Evolutionary conservation across 495 filamentous ascomycete species (phyloP).

Genomic region (Cladorrhinum samala): DNA sequence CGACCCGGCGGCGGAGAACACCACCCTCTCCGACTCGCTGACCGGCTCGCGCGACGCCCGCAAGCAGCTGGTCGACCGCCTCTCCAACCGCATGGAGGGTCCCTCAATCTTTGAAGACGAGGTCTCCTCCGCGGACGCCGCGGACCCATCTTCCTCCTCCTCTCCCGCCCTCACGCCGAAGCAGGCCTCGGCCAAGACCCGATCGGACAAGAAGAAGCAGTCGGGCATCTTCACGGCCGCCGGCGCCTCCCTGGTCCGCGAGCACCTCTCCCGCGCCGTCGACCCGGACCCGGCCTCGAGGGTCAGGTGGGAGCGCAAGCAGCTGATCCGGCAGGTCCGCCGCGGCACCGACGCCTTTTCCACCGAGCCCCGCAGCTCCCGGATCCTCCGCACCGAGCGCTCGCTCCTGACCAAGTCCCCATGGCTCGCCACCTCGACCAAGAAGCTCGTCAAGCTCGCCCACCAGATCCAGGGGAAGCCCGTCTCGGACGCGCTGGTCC

Average conservation of each 20-base stretch:
- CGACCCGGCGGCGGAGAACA: slow-evolving; percentile 1
- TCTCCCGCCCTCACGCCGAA: too few relatives aligned
- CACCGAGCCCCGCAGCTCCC: slow-evolving; percentile 54
- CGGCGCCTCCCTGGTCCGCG: slow-evolving; percentile 28
- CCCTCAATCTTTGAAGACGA: slow-evolving; percentile 59
- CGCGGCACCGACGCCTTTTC: slow-evolving; percentile 45
- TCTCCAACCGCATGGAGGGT: slow-evolving; percentile 25
- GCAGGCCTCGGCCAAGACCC: not conserved
- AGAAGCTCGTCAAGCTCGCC: slow-evolving; percentile 81
- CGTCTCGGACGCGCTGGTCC: slow-evolving; percentile 82
- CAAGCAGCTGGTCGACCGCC: slow-evolving; percentile 25
- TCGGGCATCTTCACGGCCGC: not conserved
- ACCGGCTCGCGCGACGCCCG: slow-evolving; percentile 22
- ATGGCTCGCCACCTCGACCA: slow-evolving; percentile 69
- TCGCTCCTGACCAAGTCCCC: slow-evolving; percentile 56
- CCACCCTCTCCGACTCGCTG: not conserved
- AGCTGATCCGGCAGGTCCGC: slow-evolving; percentile 65
- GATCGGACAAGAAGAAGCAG: not conserved
- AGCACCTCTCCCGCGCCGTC: slow-evolving; percentile 49
- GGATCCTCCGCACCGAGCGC: slow-evolving; percentile 69
- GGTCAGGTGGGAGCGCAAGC: slow-evolving; percentile 72
- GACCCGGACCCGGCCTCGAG: slow-evolving; percentile 65
- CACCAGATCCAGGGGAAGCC: slow-evolving; percentile 87
- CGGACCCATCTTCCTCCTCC: not conserved
- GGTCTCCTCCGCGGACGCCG: too few relatives aligned